Evolutionary conservation across 495 filamentous ascomycete genomes (phyloP), one percentile per base, ranked within the genome.

Genomic region (Darksidea phi): DNA sequence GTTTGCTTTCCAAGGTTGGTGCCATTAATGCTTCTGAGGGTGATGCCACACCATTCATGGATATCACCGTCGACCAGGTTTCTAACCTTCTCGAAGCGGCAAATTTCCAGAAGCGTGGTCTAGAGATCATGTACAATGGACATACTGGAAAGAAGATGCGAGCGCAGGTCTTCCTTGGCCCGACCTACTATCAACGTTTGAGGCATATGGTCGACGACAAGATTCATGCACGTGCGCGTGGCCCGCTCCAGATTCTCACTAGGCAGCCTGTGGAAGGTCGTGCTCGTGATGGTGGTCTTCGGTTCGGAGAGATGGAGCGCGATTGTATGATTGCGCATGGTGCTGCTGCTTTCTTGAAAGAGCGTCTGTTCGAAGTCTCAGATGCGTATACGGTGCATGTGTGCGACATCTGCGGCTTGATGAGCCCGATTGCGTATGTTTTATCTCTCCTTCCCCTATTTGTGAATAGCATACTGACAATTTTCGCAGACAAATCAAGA

Each of bases 291-390:
- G 94, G 94, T 81, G 94, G 94, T 78, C 83, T 99, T 46, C 91
- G 94, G 70, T 99, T 99, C 82, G 94, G 94, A 84, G 94, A 99
- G 81, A 99, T 99, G 94, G 94, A 99, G 77, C 92, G 94, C 74
- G 94, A 99, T 83, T 99, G 94, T 77, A 97, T 99, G 95, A 97
- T 99, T 75, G 88, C 95, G 26, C 95, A 99, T 75, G 94, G 94
- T 71, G 94, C 94, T 25, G 91, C 89, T 62, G 85, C 91, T 4
- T 97, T 99, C 83, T 78, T 99, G 72, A 97, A 97, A 79, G 94
- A 99, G 81, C 81, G 93, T 63, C 78, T 99, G 62, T 97, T 99
- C 67, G 92, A 97, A 73, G 95, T 97, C 43, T 91, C 87, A 57
- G 94, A 99, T 76, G 92, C 94, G n/a, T 97, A 96, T 83, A 80